A percentile compares a stretch with the other conserved stretches of the same genome.
These are phyloP conservation scores for Oryza australiensis DNA, from an alignment of 176 grass and related monocot genomes.

Conservation along the genomic window DNA sequence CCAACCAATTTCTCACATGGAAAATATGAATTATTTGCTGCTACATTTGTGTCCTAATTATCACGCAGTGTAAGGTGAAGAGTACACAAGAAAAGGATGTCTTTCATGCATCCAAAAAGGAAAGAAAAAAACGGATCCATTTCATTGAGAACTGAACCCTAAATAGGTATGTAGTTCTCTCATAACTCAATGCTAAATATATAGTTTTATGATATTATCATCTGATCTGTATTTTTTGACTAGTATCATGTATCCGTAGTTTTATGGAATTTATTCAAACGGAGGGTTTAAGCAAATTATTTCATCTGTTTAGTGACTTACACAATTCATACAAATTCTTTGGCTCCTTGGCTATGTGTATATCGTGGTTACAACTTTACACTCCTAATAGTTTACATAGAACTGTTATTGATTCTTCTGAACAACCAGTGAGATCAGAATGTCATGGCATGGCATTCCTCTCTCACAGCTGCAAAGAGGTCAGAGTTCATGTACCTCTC, in stretches of 20 bases:
- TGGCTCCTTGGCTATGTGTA: background rate
- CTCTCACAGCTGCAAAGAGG: conserved; percentile 41
- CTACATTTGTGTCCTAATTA: background rate
- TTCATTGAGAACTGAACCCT: background rate
- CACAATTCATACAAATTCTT: background rate
- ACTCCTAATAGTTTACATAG: background rate
- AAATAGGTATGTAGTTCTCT: no score
- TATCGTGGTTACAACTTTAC: background rate
- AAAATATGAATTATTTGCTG: background rate
- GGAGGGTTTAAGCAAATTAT: background rate
- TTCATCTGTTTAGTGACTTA: background rate
- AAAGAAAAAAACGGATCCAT: background rate
- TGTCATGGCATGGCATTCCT: conserved; percentile 57
- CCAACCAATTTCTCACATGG: background rate
- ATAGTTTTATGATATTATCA: no score
- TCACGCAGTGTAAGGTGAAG: background rate
- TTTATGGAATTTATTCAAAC: background rate
- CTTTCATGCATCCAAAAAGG: background rate
- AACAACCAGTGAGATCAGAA: conserved; percentile 16
- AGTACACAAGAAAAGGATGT: background rate
- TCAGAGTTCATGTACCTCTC: conserved; percentile 53
- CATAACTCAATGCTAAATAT: no score
- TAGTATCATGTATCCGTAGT: background rate
- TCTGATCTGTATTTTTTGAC: background rate
- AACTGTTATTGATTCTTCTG: background rate